Evolutionary conservation across 2,329 filamentous ascomycete genomes (phyloP).

Genomic region (Aspergillus unguis): DNA sequence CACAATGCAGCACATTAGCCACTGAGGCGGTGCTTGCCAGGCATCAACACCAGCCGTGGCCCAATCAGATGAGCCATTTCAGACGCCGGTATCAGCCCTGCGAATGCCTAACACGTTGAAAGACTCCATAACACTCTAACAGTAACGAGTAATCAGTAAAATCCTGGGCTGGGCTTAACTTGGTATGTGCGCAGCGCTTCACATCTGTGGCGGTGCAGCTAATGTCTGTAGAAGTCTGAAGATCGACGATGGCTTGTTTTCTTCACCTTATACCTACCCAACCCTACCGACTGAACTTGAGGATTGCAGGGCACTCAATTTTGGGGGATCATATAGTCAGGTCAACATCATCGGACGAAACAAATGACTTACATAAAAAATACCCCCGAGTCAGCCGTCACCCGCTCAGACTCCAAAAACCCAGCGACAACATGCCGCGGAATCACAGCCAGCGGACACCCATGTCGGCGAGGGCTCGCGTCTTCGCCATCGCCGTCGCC

Average conservation of each 20-base stretch:
- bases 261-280: background rate
- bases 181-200: background rate
- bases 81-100: background rate
- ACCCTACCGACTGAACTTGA: background rate
- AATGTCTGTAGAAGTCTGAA: background rate
- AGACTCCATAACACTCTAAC: too few relatives aligned
- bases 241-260: background rate
- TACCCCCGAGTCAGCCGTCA: slow-evolving; percentile 77
- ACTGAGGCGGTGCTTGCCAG: slow-evolving; percentile 24
- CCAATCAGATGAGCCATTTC: background rate
- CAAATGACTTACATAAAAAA: slow-evolving; percentile 64
- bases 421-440: slow-evolving; percentile 82
- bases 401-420: slow-evolving; percentile 79
- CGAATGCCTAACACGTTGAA: background rate
- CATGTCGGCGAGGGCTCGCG: slow-evolving; percentile 71
- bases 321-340: too few relatives aligned
- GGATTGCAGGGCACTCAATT: too few relatives aligned
- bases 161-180: background rate
- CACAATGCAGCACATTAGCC: slow-evolving; percentile 16
- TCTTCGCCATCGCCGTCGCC: slow-evolving; percentile 52
- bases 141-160: too few relatives aligned
- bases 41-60: slow-evolving; percentile 7
- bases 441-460: slow-evolving; percentile 75
- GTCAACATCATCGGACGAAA: background rate
- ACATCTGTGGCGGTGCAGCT: background rate